Conservation (phyloP, 108 stramenopile genomes). For the Skeletonema grethae region DNA sequence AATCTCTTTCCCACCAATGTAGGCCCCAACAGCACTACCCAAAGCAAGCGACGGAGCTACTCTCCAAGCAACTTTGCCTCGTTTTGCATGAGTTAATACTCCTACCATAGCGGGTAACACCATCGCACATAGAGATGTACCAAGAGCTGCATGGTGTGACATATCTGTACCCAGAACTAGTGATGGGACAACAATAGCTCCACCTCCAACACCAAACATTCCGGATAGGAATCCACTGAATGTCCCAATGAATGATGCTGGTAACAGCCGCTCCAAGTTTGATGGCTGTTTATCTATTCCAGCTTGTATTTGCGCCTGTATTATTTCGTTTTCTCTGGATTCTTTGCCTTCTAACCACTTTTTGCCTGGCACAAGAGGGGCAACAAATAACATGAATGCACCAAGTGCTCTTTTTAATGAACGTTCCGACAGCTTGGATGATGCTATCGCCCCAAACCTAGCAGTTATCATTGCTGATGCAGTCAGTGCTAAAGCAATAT, state of each 20-base stretch:
- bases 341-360: slow-evolving; percentile 24
- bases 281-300: not conserved
- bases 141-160: slow-evolving; percentile 87
- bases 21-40: slow-evolving; percentile 85
- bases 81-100: slow-evolving; percentile 68
- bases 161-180: slow-evolving; percentile 76
- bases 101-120: slow-evolving; percentile 77
- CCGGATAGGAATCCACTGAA: slow-evolving; percentile 75
- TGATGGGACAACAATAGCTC: slow-evolving; percentile 87
- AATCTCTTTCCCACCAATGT: slow-evolving; percentile 66
- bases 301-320: slow-evolving; percentile 6
- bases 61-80: slow-evolving; percentile 75
- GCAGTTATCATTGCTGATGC: slow-evolving; percentile 80
- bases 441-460: slow-evolving; percentile 65
- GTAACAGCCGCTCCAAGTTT: slow-evolving; percentile 27
- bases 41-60: slow-evolving; percentile 78
- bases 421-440: slow-evolving; percentile 49
- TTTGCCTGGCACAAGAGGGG: slow-evolving; percentile 82
- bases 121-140: slow-evolving; percentile 88
- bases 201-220: slow-evolving; percentile 93
- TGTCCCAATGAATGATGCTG: slow-evolving; percentile 47
- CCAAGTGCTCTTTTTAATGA: slow-evolving; percentile 71
- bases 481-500: slow-evolving; percentile 74
- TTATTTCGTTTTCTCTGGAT: slow-evolving; percentile 3
- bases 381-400: slow-evolving; percentile 84